Conservation (phyloP, 345 rosid genomes). For the Salix suchowensis region DNA sequence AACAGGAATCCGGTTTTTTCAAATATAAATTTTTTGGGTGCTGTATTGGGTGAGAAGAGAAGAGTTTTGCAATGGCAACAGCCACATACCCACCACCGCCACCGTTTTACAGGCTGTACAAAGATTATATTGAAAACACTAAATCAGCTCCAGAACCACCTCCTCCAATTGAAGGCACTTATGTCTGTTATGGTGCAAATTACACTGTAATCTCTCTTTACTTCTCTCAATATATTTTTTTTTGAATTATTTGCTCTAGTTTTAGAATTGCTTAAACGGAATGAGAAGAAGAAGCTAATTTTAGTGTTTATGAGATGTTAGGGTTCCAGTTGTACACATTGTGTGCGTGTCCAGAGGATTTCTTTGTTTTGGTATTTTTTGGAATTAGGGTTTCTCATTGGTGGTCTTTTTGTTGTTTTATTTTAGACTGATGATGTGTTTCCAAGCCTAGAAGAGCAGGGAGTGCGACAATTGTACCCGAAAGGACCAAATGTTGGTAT, state of each 20-base stretch:
- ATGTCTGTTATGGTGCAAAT: constrained; percentile 60
- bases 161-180: constrained; percentile 75
- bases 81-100: constrained; percentile 94
- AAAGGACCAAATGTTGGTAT: constrained; percentile 67
- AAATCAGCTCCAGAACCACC: constrained; percentile 76
- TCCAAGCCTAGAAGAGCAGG: constrained; percentile 90
- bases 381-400: background rate
- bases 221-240: background rate
- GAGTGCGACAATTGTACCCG: constrained; percentile 72
- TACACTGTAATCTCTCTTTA: constrained; percentile 46
- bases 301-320: background rate
- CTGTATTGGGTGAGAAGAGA: background rate
- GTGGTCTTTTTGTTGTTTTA: background rate
- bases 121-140: constrained; percentile 62
- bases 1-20: background rate
- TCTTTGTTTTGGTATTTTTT: background rate
- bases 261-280: background rate
- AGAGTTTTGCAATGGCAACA: constrained; percentile 53
- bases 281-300: background rate
- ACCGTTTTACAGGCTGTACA: constrained; percentile 83
- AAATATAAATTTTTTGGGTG: background rate
- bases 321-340: background rate
- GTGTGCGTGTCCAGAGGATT: background rate
- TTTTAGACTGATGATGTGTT: constrained; percentile 75
- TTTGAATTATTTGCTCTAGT: background rate